Evolutionary conservation across 208 protist genomes (phyloP).

Genomic region (Endotrypanum monterogeii): DNA sequence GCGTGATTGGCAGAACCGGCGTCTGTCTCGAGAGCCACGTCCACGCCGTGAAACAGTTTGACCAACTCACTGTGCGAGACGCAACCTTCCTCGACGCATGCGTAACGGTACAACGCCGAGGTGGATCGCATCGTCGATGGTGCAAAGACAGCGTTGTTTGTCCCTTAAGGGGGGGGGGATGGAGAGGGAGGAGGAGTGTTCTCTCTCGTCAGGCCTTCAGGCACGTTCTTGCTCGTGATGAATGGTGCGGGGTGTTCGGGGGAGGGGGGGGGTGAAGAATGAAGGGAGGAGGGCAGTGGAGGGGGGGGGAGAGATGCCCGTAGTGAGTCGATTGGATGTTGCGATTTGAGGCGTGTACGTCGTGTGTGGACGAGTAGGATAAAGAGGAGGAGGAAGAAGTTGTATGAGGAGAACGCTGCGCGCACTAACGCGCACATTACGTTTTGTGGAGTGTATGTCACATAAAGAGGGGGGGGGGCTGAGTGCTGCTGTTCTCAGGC

Average conservation of each 20-base stretch:
- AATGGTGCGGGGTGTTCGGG: no score
- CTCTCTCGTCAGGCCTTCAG: not conserved
- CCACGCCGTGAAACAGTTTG: conserved; percentile 48
- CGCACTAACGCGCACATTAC: not conserved
- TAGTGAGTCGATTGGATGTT: not conserved
- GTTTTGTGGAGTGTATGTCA: not conserved
- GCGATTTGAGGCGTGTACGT: not conserved
- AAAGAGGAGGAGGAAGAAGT: not conserved
- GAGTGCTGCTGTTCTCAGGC: not conserved
- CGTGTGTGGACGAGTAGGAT: not conserved
- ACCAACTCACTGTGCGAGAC: conserved; percentile 59
- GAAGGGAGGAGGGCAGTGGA: no score
- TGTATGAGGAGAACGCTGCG: not conserved
- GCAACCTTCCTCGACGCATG: conserved; percentile 71
- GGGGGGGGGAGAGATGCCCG: not conserved
- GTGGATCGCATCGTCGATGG: conserved; percentile 55
- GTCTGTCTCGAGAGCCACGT: conserved; percentile 24
- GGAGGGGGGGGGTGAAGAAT: not conserved
- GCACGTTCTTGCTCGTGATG: not conserved
- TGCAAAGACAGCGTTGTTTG: not conserved
- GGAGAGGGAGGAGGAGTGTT: not conserved
- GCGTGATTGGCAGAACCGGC: not conserved
- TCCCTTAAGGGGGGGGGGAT: no score
- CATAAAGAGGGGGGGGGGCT: not conserved
- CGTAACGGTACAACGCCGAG: conserved; percentile 58